phyloP scores from a whole-genome alignment of 495 filamentous ascomycete genomes.

The Schizothecium vesticola region DNA sequence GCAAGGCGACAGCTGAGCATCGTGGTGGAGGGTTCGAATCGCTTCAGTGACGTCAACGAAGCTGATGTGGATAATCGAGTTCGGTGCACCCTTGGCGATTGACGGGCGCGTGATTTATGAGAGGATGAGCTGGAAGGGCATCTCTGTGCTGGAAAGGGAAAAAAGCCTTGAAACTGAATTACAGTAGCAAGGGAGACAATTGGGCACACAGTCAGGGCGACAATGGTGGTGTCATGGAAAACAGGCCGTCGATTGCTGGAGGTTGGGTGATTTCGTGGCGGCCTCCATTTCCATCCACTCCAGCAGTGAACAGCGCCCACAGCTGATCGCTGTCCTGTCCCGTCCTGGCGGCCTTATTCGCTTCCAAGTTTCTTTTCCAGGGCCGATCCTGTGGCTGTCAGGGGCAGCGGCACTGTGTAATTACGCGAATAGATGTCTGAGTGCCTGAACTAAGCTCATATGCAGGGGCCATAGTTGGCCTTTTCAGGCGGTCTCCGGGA shows the following conservation, averaged over 20 bases:
- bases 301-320: neutral
- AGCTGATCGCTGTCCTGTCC: neutral
- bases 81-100: neutral
- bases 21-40: neutral
- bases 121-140: neutral
- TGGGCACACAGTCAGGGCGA: neutral
- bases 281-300: neutral
- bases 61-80: neutral
- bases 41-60: neutral
- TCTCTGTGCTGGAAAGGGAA: neutral
- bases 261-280: neutral
- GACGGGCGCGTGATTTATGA: neutral
- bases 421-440: neutral
- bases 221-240: neutral
- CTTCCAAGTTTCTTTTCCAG: neutral
- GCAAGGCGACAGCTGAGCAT: slow-evolving; percentile 11
- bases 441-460: neutral
- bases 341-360: neutral
- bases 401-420: neutral
- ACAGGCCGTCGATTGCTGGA: neutral
- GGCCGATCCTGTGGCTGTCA: neutral
- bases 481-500: neutral
- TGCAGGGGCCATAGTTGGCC: neutral
- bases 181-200: neutral
- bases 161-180: neutral